Percentiles rank a stretch among this genome's conserved stretches.
Conservation (phyloP, 257 asterid genomes). For the Coffea eugenioides region DNA sequence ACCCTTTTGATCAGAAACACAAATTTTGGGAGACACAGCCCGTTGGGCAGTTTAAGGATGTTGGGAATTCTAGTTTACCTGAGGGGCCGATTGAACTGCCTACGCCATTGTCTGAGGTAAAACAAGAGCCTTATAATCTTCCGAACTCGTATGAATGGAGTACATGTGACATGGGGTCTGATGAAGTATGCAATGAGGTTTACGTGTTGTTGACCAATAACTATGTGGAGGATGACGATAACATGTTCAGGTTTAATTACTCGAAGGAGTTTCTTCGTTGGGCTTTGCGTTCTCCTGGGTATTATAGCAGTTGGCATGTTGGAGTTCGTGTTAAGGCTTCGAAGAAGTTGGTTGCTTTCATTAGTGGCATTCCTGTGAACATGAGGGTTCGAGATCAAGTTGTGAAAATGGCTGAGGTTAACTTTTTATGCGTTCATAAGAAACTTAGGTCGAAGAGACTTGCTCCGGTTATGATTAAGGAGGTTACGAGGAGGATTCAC, state of each 20-base stretch:
- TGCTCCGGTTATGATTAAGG: slow-evolving; percentile 89
- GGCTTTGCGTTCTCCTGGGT: slow-evolving; percentile 87
- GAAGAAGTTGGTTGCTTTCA: slow-evolving; percentile 78
- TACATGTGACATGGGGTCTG: slow-evolving; percentile 75
- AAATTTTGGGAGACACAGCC: slow-evolving; percentile 96
- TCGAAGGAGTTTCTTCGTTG: slow-evolving; percentile 88
- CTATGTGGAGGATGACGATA: slow-evolving; percentile 82
- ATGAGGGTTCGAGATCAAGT: slow-evolving; percentile 67
- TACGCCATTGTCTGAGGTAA: slow-evolving; percentile 67
- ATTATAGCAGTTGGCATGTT: slow-evolving; percentile 71
- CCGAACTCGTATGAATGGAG: slow-evolving; percentile 82
- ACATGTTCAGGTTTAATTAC: slow-evolving; percentile 83
- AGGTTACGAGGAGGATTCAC: slow-evolving; percentile 80
- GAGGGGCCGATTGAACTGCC: slow-evolving; percentile 87
- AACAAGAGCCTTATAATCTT: slow-evolving; percentile 84
- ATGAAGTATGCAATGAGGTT: slow-evolving; percentile 70
- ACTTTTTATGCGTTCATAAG: slow-evolving; percentile 82
- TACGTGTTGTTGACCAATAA: slow-evolving; percentile 63
- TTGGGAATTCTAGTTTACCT: slow-evolving; percentile 57
- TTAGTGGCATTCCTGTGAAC: slow-evolving; percentile 82
- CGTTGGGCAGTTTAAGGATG: slow-evolving; percentile 86
- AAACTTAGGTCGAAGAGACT: slow-evolving; percentile 88
- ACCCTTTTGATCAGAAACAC: slow-evolving; percentile 41
- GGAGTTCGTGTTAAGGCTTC: slow-evolving; percentile 82
- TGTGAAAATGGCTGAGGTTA: slow-evolving; percentile 77